These are phyloP conservation scores for Stemphylium lycopersici DNA, from an alignment of 2,329 filamentous ascomycete species.

Conservation along the genomic window DNA sequence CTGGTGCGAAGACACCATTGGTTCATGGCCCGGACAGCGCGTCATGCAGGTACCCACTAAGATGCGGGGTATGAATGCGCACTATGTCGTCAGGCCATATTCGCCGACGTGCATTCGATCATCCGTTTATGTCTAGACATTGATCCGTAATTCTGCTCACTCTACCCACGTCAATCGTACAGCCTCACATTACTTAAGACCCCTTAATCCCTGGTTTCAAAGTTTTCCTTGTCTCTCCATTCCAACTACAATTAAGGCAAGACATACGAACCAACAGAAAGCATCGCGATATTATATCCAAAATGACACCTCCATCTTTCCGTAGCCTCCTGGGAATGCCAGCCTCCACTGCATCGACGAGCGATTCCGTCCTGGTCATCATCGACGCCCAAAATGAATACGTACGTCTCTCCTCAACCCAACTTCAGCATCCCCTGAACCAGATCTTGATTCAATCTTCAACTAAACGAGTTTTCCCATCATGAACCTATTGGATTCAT, in stretches of 20 bases:
- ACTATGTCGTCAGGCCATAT: background rate
- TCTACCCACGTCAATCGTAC: too few species aligned
- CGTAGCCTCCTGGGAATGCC: conserved; percentile 61
- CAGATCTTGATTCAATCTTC: too few species aligned
- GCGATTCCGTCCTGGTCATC: conserved; percentile 55
- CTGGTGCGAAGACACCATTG: background rate
- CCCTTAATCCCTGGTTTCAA: too few species aligned
- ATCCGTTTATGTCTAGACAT: background rate
- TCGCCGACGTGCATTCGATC: background rate
- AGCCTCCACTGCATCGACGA: conserved; percentile 61
- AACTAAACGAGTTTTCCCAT: too few species aligned
- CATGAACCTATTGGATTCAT: too few species aligned
- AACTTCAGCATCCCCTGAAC: too few species aligned
- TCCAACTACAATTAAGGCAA: background rate
- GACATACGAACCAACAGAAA: background rate
- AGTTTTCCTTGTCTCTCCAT: background rate
- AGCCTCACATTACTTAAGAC: too few species aligned
- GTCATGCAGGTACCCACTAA: conserved; percentile 9
- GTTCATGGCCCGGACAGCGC: background rate
- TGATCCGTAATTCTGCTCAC: background rate
- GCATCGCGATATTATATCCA: background rate
- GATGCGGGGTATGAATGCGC: conserved; percentile 1
- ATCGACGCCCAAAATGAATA: conserved; percentile 17
- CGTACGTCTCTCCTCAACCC: conserved; percentile 20
- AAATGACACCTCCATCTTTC: conserved; percentile 44